Percentiles rank a stretch among this genome's conserved stretches.
These are phyloP conservation scores for Allantophomopsis lycopodina DNA, from an alignment of 2,329 filamentous ascomycete species.

Conservation along the genomic window DNA sequence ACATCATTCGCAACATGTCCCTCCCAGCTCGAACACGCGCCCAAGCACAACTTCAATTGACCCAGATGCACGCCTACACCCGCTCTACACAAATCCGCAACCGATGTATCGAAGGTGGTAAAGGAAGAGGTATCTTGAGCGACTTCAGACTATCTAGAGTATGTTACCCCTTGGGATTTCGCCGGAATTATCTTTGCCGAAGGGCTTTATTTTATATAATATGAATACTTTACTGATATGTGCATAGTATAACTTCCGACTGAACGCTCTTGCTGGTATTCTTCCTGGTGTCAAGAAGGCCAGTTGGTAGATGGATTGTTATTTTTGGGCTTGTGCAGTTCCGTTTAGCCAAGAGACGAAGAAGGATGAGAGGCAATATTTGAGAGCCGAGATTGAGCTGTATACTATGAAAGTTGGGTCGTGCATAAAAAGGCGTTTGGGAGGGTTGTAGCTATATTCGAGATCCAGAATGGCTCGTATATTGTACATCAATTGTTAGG, in stretches of 20 bases:
- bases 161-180: conserved; percentile 24
- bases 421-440: conserved; percentile 2
- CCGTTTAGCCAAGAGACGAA: too few relatives aligned
- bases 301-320: conserved; percentile 57
- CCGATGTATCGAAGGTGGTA: conserved; percentile 84
- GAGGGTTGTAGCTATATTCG: conserved; percentile 1
- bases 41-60: conserved; percentile 83
- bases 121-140: conserved; percentile 75
- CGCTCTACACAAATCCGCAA: conserved; percentile 88
- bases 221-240: conserved; percentile 7
- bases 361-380: neutral
- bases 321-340: too few relatives aligned
- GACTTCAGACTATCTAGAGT: conserved; percentile 90
- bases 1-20: conserved; percentile 86
- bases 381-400: conserved; percentile 1
- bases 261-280: conserved; percentile 74
- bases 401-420: conserved; percentile 2
- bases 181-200: neutral
- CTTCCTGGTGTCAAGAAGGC: conserved; percentile 91
- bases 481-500: too few relatives aligned
- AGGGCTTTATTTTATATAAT: neutral
- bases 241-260: conserved; percentile 75
- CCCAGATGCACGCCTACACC: conserved; percentile 94
- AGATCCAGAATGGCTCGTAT: too few relatives aligned
- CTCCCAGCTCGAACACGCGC: conserved; percentile 72